Percentiles rank a stretch among this genome's conserved stretches.
phyloP scores from a whole-genome alignment of 208 protist species.

The Kentomonas sorsogonicus region DNA sequence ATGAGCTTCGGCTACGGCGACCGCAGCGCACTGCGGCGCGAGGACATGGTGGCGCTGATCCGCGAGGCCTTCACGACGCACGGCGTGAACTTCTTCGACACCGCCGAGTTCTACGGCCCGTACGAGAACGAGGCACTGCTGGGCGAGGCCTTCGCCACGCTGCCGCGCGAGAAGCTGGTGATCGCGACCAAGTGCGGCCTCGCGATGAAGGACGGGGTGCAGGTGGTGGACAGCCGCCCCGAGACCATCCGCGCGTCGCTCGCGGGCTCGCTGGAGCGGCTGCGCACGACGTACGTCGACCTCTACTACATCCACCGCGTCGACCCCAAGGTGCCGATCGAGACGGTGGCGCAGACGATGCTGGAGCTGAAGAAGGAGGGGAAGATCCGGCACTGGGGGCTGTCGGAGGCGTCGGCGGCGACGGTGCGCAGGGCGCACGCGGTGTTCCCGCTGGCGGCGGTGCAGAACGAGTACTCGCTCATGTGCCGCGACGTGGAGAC shows the following conservation, averaged over 20 bases:
- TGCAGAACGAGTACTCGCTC: constrained; percentile 37
- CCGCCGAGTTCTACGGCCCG: constrained; percentile 29
- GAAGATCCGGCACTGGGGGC: constrained; percentile 33
- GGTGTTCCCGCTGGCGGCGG: constrained; percentile 22
- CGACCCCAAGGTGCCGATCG: constrained; percentile 22
- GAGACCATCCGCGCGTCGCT: constrained; percentile 21
- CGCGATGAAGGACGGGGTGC: constrained; percentile 5
- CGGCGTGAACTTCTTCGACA: constrained; percentile 39
- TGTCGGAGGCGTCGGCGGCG: constrained; percentile 17
- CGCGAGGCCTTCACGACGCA: constrained; percentile 19
- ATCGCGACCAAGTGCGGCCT: constrained; percentile 32
- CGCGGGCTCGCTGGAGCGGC: constrained; percentile 31
- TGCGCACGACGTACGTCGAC: constrained; percentile 33
- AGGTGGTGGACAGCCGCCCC: constrained; percentile 6
- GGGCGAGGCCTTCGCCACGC: constrained; percentile 18
- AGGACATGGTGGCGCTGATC: constrained; percentile 19
- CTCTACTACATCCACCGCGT: constrained; percentile 41
- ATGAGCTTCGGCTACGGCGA: constrained; percentile 24
- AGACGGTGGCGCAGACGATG: constrained; percentile 28
- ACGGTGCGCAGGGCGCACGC: constrained; percentile 29
- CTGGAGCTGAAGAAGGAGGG: constrained; percentile 28
- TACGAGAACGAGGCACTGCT: constrained; percentile 27
- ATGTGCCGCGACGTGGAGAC: constrained; percentile 19
- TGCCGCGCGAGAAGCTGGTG: constrained; percentile 21
- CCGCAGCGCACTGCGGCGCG: constrained; percentile 8